Evolutionary conservation across 2,329 filamentous ascomycete genomes (phyloP).

Genomic region (Colletotrichum lentis): DNA sequence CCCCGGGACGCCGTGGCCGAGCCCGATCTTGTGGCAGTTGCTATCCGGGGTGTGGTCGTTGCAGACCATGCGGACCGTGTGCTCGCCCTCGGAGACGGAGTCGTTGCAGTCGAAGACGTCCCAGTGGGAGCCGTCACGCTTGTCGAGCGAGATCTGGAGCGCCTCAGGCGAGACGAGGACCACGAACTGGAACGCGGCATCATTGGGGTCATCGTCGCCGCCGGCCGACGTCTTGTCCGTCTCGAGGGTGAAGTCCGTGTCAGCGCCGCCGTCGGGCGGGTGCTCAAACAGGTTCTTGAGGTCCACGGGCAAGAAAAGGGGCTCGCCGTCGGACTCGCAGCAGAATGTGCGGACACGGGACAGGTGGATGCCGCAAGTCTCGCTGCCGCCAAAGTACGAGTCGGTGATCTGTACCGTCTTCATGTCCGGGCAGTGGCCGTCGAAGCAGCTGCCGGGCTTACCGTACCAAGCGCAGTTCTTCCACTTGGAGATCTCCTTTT

Average conservation of each 20-base stretch:
- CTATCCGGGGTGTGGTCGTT: background rate
- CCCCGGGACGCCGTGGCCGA: slow-evolving; percentile 20
- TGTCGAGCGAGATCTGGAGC: slow-evolving; percentile 48
- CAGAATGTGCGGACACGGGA: slow-evolving; percentile 2
- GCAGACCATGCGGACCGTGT: slow-evolving; percentile 22
- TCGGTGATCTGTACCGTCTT: slow-evolving; percentile 43
- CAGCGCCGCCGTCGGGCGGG: slow-evolving; percentile 45
- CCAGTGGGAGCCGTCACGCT: slow-evolving; percentile 56
- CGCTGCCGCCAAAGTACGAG: slow-evolving; percentile 42
- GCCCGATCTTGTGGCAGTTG: slow-evolving; percentile 17
- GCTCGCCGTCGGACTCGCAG: slow-evolving; percentile 43
- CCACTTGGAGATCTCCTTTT: too few species aligned
- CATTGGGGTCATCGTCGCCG: slow-evolving; percentile 42
- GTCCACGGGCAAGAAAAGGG: slow-evolving; percentile 49
- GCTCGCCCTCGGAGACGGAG: slow-evolving; percentile 22
- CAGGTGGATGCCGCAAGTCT: slow-evolving; percentile 38
- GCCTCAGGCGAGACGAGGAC: slow-evolving; percentile 47
- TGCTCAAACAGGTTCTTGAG: slow-evolving; percentile 49
- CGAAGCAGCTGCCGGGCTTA: slow-evolving; percentile 47
- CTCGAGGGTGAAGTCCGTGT: slow-evolving; percentile 45
- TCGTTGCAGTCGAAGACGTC: slow-evolving; percentile 51
- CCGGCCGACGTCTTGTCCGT: slow-evolving; percentile 43
- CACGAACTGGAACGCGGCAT: slow-evolving; percentile 46
- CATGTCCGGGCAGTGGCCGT: slow-evolving; percentile 45
- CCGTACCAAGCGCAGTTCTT: slow-evolving; percentile 50